Base-by-base conservation (phyloP, 805 yeast species). In the Suhomyces pyralidae region DNA sequence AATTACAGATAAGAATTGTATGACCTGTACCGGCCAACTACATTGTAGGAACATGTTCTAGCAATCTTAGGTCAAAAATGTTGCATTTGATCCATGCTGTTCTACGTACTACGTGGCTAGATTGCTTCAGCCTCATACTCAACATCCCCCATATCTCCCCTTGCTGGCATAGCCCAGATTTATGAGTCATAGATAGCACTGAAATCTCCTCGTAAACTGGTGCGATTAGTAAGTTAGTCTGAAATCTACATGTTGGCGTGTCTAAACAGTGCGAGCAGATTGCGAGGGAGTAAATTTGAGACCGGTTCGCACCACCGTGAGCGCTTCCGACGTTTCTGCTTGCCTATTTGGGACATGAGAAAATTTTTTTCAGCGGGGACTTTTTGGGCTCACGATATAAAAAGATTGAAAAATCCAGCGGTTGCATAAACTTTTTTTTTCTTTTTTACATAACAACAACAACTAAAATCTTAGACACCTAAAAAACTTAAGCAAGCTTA, bases 381-480 rank as follows among this genome's bases (percentile, higher is more conserved):
- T 44, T 40, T 15, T 17, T 17, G 42, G 24, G 20, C 40, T n/a
- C 43, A 14, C 28, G 38, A 14, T 57, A 55, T 57, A 55, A 55
- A 57, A 45, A 48, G 28, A 32, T 26, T 40, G 14, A 19, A 30
- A 46, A 38, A 45, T 46, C 53, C 56, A 14, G 49, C 28, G 38
- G 7, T 7, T 20, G n/a, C 12, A 28, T 30, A 14, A 2, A 17
- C 14, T 36, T 46, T 38, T 50, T 47, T 51, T 45, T 48, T 42
- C 48, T 49, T 52, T 46, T 46, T 28, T 20, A 14, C 32, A 46
- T 36, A 42, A 51, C 54, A 53, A 53, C 58, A 53, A 52, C 52
- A 48, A 46, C 34, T 15, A 26, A 30, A 49, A 24, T 26, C 38
- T 26, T 17, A 38, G 42, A 38, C 42, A 38, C 3, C 22, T 4